Base-by-base conservation (phyloP, 164 flowering plant species). In the Buxus sempervirens region DNA sequence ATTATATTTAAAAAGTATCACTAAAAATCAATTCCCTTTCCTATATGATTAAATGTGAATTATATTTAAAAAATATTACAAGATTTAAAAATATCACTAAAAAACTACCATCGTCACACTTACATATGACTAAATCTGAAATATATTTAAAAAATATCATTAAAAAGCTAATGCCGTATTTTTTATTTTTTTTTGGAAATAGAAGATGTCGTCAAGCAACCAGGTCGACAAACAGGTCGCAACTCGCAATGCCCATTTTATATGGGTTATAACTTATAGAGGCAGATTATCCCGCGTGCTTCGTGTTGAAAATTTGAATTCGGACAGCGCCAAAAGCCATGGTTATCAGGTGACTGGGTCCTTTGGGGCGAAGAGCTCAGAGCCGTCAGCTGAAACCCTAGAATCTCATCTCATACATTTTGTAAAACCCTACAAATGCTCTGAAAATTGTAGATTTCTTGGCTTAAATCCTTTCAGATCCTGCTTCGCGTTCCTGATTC, bases 261-360 rank as follows among this genome's bases (percentile, higher is more conserved):
- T 41, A 5, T 41, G 12, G 45, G 12, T 5, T 41, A 45, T 45
- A 5, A 10, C 51, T 10, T 45, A 10, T n/a, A n/a, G n/a, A 45
- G 13, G 2, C 12, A 45, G 32, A 60, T 32, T 48, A 60, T 59
- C 38, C 6, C 63, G 45, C 63, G 63, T 55, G 18, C 66, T 49
- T 63, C 36, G 71, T 69, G 22, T 62, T 69, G 22, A 65, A 72
- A 81, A 72, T 72, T 79, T 80, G 78, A 82, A 79, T 79, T 69
- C 66, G 26, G 72, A 74, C 72, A 72, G 74, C 77, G 73, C 78
- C 73, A 22, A 16, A 71, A 1, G 14, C 36, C 23, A 64, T 54
- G 12, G 13, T 45, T 10, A 45, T 45, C 14, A 41, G 12, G 5
- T 41, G 51, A 45, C 51, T 10, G 2, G 51, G 3, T 32, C 38